A percentile compares a stretch with the other conserved stretches of the same genome.
These are phyloP conservation scores for Septoria petroselini DNA, from an alignment of 2,329 filamentous ascomycete genomes.

Conservation along the genomic window DNA sequence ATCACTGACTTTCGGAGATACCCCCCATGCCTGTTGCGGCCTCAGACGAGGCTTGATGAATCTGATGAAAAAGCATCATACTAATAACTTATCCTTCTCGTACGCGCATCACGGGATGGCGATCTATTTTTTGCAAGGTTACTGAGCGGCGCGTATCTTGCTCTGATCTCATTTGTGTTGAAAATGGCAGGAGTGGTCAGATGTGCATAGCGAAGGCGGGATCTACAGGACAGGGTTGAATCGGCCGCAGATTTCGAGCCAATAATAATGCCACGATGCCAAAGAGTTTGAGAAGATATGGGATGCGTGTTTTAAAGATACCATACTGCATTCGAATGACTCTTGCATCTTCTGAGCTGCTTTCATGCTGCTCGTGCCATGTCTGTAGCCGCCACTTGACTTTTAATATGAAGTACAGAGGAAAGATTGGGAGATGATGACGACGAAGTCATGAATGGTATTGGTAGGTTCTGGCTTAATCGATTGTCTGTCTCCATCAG, in stretches of 20 bases:
- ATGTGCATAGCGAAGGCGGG: background rate
- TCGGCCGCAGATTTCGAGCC: background rate
- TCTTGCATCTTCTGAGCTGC: too few species aligned
- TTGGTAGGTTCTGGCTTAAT: too few species aligned
- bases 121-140: too few species aligned
- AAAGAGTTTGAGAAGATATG: background rate
- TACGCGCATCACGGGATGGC: background rate
- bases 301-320: background rate
- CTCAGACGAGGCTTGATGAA: conserved; percentile 5
- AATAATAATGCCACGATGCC: background rate
- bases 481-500: too few species aligned
- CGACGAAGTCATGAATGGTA: too few species aligned
- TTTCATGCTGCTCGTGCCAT: too few species aligned
- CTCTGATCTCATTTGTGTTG: background rate
- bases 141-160: background rate
- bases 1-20: conserved; percentile 6
- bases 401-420: too few species aligned
- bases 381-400: too few species aligned
- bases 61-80: background rate
- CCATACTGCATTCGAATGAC: too few species aligned
- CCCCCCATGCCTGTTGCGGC: background rate
- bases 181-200: background rate
- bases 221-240: background rate
- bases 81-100: background rate
- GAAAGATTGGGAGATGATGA: too few species aligned